These are phyloP conservation scores for Cystobasidium tubakii DNA, from an alignment of 768 basidiomycete species.

Conservation along the genomic window DNA sequence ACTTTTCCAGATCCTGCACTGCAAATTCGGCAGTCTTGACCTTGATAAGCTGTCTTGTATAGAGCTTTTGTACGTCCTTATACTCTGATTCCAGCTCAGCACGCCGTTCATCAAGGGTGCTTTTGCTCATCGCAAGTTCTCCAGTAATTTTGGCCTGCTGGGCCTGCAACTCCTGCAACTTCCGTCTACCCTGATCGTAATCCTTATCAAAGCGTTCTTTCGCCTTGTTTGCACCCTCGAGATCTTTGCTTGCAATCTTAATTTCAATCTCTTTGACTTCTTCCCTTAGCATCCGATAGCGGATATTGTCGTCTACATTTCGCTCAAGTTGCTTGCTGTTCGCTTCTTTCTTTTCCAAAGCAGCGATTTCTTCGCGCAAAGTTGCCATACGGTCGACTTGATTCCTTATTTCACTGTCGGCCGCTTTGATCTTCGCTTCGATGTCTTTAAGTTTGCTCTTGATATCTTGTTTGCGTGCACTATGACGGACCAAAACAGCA, in stretches of 20 bases:
- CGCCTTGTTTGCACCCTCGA: conserved; percentile 79
- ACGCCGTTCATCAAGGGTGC: conserved; percentile 63
- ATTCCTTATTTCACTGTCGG: conserved; percentile 39
- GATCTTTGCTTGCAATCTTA: conserved; percentile 68
- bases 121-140: conserved; percentile 67
- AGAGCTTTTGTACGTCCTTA: conserved; percentile 75
- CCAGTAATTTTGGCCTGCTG: conserved; percentile 76
- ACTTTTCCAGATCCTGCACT: conserved; percentile 93
- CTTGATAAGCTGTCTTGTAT: conserved; percentile 83
- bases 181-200: conserved; percentile 65
- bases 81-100: conserved; percentile 68
- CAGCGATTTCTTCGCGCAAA: conserved; percentile 40
- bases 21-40: conserved; percentile 99
- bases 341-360: conserved; percentile 52
- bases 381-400: conserved; percentile 36
- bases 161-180: conserved; percentile 65
- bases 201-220: conserved; percentile 75
- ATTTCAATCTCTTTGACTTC: conserved; percentile 64
- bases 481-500: not conserved
- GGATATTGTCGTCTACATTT: conserved; percentile 74
- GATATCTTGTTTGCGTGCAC: not conserved
- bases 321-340: conserved; percentile 60
- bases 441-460: conserved; percentile 34
- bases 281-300: conserved; percentile 62
- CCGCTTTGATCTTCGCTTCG: conserved; percentile 39